Evolutionary conservation across 345 rosid species (phyloP), one percentile per base, ranked within the genome.

Genomic region (Acer saccharum): DNA sequence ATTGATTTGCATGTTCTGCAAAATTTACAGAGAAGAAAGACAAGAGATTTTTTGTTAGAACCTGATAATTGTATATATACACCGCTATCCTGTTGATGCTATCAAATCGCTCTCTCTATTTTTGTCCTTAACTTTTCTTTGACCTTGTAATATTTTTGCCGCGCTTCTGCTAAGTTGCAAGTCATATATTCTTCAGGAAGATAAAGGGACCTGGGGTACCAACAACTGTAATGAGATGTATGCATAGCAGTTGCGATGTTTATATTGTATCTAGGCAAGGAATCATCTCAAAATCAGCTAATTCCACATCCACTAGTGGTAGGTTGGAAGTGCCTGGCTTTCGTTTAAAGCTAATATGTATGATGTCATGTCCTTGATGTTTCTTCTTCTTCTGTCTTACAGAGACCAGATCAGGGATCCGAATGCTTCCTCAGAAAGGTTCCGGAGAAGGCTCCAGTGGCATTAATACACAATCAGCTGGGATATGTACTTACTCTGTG

Each of bases 201-300:
- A 64, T 80, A 62, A 90, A 75, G 79, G 92, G 87, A 76, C 87
- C 84, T 58, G 87, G 88, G 55, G 79, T 88, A 75, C 93, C 97
- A 35, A 79, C 76, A 68, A 84, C 80, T 41, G 89, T 93, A 63
- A 73, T 86, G 44, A 88, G 78, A 75, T 77, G 61, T 81, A 86
- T 94, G 74, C 90, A 95, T 54, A 81, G 76, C 25, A 57, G 84
- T 41, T 91, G 92, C 68, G 82, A 87, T 65, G 61, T 90, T 39
- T 85, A 83, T 76, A 85, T 94, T 73, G 86, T 93, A 69, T 88
- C 81, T 76, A 87, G 75, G 69, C 79, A 72, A 61, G 75, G 84
- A 84, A 64, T 87, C 52, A 46, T 88, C 78, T 81, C 85, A 67
- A 89, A 87, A 83, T 89, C 90, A 21, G 86, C 85, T 76, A 80